These are phyloP conservation scores for Nitzschia sp. DNA, from an alignment of 108 stramenopile species.

Conservation along the genomic window DNA sequence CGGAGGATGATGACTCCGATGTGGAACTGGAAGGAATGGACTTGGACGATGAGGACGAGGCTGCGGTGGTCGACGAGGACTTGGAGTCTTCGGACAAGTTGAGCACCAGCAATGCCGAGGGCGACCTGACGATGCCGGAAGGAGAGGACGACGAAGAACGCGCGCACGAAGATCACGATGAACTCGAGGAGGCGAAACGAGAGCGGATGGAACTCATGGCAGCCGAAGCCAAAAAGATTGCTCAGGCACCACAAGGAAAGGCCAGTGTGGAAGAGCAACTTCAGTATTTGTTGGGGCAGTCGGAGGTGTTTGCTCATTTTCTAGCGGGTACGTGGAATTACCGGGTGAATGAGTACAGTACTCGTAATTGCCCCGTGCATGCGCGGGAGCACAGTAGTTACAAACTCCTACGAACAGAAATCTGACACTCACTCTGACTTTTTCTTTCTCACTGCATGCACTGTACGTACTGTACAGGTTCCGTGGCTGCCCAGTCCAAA, in stretches of 20 bases:
- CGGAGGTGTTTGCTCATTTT: conserved; percentile 99
- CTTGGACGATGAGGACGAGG: conserved; percentile 50
- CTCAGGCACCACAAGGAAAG: conserved; percentile 2
- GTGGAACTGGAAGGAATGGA: conserved; percentile 62
- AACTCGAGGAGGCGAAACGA: conserved; percentile 62
- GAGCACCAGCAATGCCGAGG: conserved; percentile 25
- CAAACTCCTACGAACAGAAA: too few relatives aligned
- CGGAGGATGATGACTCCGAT: conserved; percentile 52
- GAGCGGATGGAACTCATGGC: conserved; percentile 77
- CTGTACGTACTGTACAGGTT: too few relatives aligned
- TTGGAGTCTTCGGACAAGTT: not conserved
- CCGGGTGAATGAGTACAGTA: not conserved
- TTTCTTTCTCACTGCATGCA: too few relatives aligned
- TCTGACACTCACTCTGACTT: conserved; percentile 37
- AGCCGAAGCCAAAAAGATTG: conserved; percentile 44
- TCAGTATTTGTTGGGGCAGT: conserved; percentile 92
- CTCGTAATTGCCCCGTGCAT: too few relatives aligned
- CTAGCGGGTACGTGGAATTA: conserved; percentile 65
- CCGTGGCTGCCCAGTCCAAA: conserved; percentile 46
- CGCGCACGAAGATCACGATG: conserved; percentile 38
- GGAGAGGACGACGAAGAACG: conserved; percentile 22
- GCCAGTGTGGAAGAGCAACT: conserved; percentile 57
- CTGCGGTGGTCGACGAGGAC: conserved; percentile 19
- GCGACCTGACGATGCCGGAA: conserved; percentile 32
- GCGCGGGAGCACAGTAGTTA: too few relatives aligned